These are phyloP conservation scores for Phytophthora boehmeriae DNA, from an alignment of 352 stramenopile species.

Conservation along the genomic window DNA sequence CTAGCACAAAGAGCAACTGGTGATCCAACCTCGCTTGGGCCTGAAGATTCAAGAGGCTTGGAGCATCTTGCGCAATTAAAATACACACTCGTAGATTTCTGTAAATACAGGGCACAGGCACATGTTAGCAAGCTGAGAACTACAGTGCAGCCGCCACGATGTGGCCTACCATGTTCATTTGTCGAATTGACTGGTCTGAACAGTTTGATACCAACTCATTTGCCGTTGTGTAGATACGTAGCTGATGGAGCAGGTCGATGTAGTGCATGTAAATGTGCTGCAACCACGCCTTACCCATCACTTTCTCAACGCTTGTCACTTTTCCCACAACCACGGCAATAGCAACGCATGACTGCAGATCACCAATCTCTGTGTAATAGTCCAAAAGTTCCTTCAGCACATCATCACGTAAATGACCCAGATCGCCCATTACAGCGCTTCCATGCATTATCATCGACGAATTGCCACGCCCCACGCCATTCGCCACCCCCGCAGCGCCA, in stretches of 20 bases:
- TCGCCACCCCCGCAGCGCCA: slow-evolving; percentile 29
- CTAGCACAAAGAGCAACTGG: slow-evolving; percentile 61
- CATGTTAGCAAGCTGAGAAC: slow-evolving; percentile 10
- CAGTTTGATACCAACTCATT: slow-evolving; percentile 89
- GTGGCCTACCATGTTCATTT: slow-evolving; percentile 88
- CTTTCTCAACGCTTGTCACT: slow-evolving; percentile 76
- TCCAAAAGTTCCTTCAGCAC: slow-evolving; percentile 89
- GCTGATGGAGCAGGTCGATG: slow-evolving; percentile 86
- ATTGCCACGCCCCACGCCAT: slow-evolving; percentile 35
- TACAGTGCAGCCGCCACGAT: neutral
- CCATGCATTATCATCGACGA: slow-evolving; percentile 77
- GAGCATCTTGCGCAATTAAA: slow-evolving; percentile 84
- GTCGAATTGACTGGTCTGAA: slow-evolving; percentile 84
- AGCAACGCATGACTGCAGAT: slow-evolving; percentile 85
- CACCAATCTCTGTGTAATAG: slow-evolving; percentile 86
- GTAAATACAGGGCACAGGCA: slow-evolving; percentile 10
- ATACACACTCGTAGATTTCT: slow-evolving; percentile 90
- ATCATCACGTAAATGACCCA: slow-evolving; percentile 70
- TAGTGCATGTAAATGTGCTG: slow-evolving; percentile 93
- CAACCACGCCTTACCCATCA: slow-evolving; percentile 86
- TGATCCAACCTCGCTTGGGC: slow-evolving; percentile 30
- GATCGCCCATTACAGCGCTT: slow-evolving; percentile 75
- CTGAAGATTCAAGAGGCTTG: slow-evolving; percentile 66
- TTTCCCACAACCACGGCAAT: slow-evolving; percentile 77
- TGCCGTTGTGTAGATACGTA: slow-evolving; percentile 88